phyloP scores from a whole-genome alignment of 2,329 filamentous ascomycete species.

The Neonectria hederae region DNA sequence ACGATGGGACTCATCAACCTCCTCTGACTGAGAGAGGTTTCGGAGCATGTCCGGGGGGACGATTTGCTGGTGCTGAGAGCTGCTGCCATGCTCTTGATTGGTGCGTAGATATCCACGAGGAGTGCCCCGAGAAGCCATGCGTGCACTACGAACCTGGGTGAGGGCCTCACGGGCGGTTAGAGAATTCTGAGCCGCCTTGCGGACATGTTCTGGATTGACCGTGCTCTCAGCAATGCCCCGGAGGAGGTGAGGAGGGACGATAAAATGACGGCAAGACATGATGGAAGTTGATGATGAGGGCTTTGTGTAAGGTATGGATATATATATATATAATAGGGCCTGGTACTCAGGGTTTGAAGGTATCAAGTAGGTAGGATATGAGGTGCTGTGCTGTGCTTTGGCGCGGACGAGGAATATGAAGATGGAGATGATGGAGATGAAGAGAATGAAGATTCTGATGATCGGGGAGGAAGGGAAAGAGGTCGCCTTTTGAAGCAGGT shows the following conservation, averaged over 20 bases:
- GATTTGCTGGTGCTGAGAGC: constrained; percentile 42
- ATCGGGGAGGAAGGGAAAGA: not conserved
- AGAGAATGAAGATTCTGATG: not conserved
- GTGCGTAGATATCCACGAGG: constrained; percentile 43
- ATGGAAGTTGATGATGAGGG: not conserved
- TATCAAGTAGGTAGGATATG: not conserved
- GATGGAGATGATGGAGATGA: not conserved
- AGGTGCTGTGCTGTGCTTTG: not conserved
- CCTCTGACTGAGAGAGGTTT: constrained; percentile 49
- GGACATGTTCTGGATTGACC: constrained; percentile 48
- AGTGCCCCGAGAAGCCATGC: constrained; percentile 47
- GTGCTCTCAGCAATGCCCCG: constrained; percentile 53
- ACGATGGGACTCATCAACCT: constrained; percentile 52
- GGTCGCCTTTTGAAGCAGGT: constrained; percentile 8
- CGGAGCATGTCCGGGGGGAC: constrained; percentile 53
- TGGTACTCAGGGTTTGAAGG: not conserved
- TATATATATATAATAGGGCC: not conserved
- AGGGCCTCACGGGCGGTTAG: constrained; percentile 48
- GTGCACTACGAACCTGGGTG: constrained; percentile 45
- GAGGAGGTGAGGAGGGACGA: constrained; percentile 59
- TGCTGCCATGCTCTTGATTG: not conserved
- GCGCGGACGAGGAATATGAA: not conserved
- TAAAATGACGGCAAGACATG: constrained; percentile 47
- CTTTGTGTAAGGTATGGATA: not conserved
- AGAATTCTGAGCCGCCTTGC: constrained; percentile 48